Percentiles rank a stretch among this genome's conserved stretches.
Conservation (phyloP, 768 basidiomycete genomes). For the Tubosaeta sp. region DNA sequence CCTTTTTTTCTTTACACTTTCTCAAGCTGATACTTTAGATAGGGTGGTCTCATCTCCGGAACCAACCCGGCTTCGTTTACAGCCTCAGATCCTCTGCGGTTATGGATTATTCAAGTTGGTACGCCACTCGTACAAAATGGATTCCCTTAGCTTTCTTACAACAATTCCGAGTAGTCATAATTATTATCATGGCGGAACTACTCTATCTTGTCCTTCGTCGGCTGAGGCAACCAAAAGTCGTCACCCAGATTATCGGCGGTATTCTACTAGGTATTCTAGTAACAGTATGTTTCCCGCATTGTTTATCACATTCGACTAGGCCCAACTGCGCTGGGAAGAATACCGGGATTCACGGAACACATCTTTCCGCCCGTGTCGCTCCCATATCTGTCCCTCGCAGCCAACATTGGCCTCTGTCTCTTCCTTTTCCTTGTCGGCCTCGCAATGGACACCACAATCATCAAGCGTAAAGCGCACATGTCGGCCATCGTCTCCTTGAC, state of each 20-base stretch:
- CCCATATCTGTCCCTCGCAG: conserved; percentile 78
- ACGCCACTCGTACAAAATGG: conserved; percentile 16
- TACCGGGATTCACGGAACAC: conserved; percentile 82
- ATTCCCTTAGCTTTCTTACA: neutral
- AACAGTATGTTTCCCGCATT: conserved; percentile 30
- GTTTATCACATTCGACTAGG: conserved; percentile 9
- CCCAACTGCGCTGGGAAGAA: conserved; percentile 66
- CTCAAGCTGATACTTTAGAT: neutral
- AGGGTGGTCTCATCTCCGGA: conserved; percentile 76
- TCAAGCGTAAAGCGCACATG: conserved; percentile 69
- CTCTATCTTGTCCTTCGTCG: conserved; percentile 64
- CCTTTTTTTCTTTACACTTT: neutral
- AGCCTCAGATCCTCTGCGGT: conserved; percentile 66
- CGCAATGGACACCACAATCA: conserved; percentile 76
- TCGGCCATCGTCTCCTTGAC: conserved; percentile 68
- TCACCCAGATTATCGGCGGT: conserved; percentile 82
- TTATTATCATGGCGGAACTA: conserved; percentile 72
- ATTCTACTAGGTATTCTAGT: conserved; percentile 63
- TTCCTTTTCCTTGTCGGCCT: conserved; percentile 93
- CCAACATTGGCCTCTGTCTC: conserved; percentile 83
- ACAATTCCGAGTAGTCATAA: conserved; percentile 51
- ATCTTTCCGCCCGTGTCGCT: conserved; percentile 73
- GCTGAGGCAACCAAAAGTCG: conserved; percentile 80
- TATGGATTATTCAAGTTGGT: conserved; percentile 82
- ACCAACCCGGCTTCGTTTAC: conserved; percentile 68